These are phyloP conservation scores for Biscutella laevigata DNA, from an alignment of 441 rosid genomes.

Conservation along the genomic window DNA sequence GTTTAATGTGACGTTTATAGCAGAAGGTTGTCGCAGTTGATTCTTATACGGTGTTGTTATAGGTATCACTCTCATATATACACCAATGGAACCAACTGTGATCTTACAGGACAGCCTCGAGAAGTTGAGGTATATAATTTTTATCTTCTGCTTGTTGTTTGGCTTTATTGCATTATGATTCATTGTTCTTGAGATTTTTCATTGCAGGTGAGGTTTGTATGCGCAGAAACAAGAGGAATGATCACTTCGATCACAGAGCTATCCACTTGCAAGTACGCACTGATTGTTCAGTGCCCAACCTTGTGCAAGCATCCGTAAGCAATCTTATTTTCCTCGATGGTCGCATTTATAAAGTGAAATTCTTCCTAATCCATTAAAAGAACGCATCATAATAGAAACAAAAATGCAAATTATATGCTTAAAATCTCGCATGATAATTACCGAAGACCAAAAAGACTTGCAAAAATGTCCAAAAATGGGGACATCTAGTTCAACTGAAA, in stretches of 20 bases:
- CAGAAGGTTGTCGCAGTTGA: not conserved
- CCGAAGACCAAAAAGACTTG: not conserved
- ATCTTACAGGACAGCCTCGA: slow-evolving; percentile 78
- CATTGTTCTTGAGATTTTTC: not conserved
- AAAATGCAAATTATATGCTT: not conserved
- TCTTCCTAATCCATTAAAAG: not conserved
- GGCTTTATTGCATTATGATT: slow-evolving; percentile 3
- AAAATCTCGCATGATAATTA: not conserved
- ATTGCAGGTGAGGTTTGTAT: slow-evolving; percentile 82
- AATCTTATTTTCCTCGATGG: not conserved
- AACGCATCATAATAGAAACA: not conserved
- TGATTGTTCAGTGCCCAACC: slow-evolving; percentile 68
- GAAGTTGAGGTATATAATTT: slow-evolving; percentile 62
- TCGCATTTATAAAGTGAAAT: not conserved
- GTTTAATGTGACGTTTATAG: not conserved
- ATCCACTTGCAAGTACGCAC: slow-evolving; percentile 95
- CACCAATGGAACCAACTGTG: slow-evolving; percentile 77
- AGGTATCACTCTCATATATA: slow-evolving; percentile 88
- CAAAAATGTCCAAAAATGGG: not conserved
- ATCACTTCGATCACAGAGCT: slow-evolving; percentile 81
- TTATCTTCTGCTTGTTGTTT: not conserved
- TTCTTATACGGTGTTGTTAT: slow-evolving; percentile 1
- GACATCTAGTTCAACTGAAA: not conserved
- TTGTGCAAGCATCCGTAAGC: slow-evolving; percentile 93
- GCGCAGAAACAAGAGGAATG: slow-evolving; percentile 86